phyloP scores from a whole-genome alignment of 2,329 filamentous ascomycete genomes.

The Ophiostoma piceae region DNA sequence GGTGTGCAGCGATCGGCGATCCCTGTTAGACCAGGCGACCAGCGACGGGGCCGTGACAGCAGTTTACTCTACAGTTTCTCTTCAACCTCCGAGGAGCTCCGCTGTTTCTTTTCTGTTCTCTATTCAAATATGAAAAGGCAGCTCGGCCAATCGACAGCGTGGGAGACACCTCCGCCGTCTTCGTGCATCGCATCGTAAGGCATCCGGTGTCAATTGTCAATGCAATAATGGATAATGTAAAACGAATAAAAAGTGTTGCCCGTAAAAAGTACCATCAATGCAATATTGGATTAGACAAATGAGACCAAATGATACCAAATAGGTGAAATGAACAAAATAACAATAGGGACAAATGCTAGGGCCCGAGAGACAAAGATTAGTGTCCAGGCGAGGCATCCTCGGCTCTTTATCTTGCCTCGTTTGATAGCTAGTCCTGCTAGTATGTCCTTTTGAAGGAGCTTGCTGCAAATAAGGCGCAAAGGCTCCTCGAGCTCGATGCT shows the following conservation, averaged over 20 bases:
- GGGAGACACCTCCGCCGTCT: constrained; percentile 3
- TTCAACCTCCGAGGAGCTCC: no score
- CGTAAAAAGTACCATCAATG: neutral
- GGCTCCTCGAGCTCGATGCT: neutral
- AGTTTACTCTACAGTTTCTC: no score
- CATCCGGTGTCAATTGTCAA: no score
- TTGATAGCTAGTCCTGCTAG: neutral
- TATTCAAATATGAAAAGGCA: neutral
- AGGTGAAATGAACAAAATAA: no score
- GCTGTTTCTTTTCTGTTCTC: no score
- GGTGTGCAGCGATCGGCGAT: constrained; percentile 8
- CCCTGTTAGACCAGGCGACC: neutral
- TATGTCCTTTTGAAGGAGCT: neutral
- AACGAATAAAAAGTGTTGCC: no score
- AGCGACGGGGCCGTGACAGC: neutral
- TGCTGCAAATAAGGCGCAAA: neutral
- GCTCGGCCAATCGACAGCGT: neutral
- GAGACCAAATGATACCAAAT: no score
- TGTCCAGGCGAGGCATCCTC: neutral
- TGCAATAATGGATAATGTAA: no score
- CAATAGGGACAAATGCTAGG: neutral
- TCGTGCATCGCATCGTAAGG: neutral
- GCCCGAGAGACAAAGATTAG: neutral
- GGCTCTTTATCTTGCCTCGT: no score
- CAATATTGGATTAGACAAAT: neutral